Evolutionary conservation across 2,329 filamentous ascomycete genomes (phyloP).

Genomic region (Escovopsis sp.): DNA sequence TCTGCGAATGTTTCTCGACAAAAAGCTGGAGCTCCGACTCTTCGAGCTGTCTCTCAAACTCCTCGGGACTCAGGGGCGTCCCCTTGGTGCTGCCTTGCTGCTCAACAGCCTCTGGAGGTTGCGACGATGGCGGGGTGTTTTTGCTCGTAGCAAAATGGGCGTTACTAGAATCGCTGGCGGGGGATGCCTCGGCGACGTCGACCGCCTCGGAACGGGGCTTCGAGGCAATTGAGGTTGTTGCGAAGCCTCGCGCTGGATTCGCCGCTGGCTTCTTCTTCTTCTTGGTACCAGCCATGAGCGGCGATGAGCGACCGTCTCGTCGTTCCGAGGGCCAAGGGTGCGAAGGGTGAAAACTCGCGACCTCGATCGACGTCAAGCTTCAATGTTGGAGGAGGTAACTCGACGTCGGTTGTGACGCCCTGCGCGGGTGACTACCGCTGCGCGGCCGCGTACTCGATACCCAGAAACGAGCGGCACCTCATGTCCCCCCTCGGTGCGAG

Average conservation of each 20-base stretch:
- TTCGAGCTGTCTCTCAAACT: slow-evolving; percentile 80
- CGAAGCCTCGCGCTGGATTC: slow-evolving; percentile 84
- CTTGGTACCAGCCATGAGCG: slow-evolving; percentile 51
- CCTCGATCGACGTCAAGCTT: no score
- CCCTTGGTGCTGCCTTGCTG: slow-evolving; percentile 9
- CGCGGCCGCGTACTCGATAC: no score
- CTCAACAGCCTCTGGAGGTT: not conserved
- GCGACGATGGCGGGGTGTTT: slow-evolving; percentile 8
- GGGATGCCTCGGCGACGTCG: slow-evolving; percentile 19
- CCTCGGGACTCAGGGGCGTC: slow-evolving; percentile 59
- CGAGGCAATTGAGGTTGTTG: slow-evolving; percentile 82
- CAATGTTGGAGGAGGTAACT: no score
- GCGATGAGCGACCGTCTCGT: slow-evolving; percentile 1
- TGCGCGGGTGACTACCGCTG: no score
- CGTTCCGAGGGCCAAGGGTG: not conserved
- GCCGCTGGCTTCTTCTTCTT: slow-evolving; percentile 86
- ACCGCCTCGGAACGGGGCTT: slow-evolving; percentile 53
- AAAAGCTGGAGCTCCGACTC: slow-evolving; percentile 79
- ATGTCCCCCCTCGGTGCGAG: no score
- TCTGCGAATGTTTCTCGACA: slow-evolving; percentile 69
- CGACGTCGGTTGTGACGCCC: no score
- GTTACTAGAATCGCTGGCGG: slow-evolving; percentile 12
- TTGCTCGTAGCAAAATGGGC: slow-evolving; percentile 16
- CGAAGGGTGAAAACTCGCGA: not conserved
- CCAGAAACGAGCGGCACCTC: no score